Conservation (phyloP, 805 yeast species). For the Pichia eremophila region DNA sequence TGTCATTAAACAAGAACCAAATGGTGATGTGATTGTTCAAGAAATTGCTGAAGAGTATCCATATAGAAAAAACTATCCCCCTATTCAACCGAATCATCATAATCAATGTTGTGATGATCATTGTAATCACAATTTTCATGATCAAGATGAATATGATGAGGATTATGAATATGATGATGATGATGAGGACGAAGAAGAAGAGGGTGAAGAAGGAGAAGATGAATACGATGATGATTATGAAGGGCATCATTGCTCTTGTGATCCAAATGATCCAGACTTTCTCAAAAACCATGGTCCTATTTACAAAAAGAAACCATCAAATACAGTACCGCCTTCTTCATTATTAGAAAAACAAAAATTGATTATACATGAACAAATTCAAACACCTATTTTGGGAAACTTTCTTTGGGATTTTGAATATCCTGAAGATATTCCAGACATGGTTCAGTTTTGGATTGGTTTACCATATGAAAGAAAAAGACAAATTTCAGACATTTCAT, state of each 20-base stretch:
- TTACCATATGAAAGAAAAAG: slow-evolving; percentile 52
- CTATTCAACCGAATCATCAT: background rate
- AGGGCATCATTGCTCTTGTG: slow-evolving; percentile 5
- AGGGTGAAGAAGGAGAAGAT: slow-evolving; percentile 5
- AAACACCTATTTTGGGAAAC: slow-evolving; percentile 16
- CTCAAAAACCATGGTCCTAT: background rate
- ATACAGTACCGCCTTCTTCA: background rate
- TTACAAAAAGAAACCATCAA: background rate
- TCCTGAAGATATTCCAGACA: slow-evolving; percentile 41
- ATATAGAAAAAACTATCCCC: background rate
- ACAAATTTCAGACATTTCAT: slow-evolving; percentile 55
- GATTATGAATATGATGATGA: slow-evolving; percentile 2
- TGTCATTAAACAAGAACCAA: slow-evolving; percentile 53
- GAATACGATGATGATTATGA: background rate
- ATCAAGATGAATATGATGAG: slow-evolving; percentile 3
- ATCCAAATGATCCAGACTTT: slow-evolving; percentile 9
- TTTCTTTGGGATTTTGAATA: slow-evolving; percentile 28
- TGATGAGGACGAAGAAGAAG: background rate
- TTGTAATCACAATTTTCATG: background rate
- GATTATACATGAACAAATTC: slow-evolving; percentile 13
- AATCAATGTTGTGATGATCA: background rate
- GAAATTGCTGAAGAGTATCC: slow-evolving; percentile 24
- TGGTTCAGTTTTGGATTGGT: slow-evolving; percentile 57
- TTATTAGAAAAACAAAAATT: slow-evolving; percentile 14
- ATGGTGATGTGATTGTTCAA: slow-evolving; percentile 73